These are phyloP conservation scores for Priceomyces castillae DNA, from an alignment of 805 yeast genomes.

Conservation along the genomic window DNA sequence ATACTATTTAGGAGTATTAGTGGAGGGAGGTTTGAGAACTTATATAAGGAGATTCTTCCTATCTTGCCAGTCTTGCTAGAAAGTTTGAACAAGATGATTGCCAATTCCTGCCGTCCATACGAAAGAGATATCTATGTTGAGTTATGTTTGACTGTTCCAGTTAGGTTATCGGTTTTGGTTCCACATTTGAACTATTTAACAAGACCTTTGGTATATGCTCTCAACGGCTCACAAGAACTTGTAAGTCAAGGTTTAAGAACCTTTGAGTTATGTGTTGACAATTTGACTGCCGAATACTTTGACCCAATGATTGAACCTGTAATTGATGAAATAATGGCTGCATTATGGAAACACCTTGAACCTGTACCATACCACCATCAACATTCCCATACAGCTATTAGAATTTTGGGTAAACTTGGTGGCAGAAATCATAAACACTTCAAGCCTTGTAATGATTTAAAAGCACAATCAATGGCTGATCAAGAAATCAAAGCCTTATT, in stretches of 20 bases:
- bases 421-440: slow-evolving; percentile 90
- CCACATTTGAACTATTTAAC: slow-evolving; percentile 88
- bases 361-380: slow-evolving; percentile 95
- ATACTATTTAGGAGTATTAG: slow-evolving; percentile 92
- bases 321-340: slow-evolving; percentile 88
- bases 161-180: slow-evolving; percentile 85
- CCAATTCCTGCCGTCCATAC: slow-evolving; percentile 80
- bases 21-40: slow-evolving; percentile 91
- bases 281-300: slow-evolving; percentile 91
- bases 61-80: slow-evolving; percentile 82
- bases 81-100: slow-evolving; percentile 76
- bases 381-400: slow-evolving; percentile 89
- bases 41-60: slow-evolving; percentile 92
- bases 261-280: slow-evolving; percentile 92
- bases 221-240: slow-evolving; percentile 86
- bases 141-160: slow-evolving; percentile 93
- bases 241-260: slow-evolving; percentile 95
- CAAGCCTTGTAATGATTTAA: slow-evolving; percentile 68
- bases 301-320: slow-evolving; percentile 98
- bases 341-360: slow-evolving; percentile 83
- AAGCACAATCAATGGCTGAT: slow-evolving; percentile 51
- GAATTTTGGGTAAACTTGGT: slow-evolving; percentile 92
- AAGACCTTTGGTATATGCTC: slow-evolving; percentile 86
- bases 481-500: slow-evolving; percentile 71
- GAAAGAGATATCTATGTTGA: slow-evolving; percentile 95